Evolutionary conservation across 129 eudicot genomes (phyloP).

Genomic region (Helianthus tuberosus): DNA sequence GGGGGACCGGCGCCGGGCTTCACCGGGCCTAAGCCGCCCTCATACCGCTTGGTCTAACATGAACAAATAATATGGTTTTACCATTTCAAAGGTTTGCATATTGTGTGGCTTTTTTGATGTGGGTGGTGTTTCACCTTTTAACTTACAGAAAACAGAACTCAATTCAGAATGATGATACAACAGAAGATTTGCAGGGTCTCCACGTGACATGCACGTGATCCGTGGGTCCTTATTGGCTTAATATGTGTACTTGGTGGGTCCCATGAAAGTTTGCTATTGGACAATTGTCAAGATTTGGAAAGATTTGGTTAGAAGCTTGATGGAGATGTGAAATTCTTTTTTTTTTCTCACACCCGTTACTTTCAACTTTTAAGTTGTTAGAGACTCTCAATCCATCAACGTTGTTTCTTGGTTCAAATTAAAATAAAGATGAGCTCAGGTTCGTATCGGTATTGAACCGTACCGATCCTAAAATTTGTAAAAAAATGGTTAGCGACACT

Average conservation of each 20-base stretch:
- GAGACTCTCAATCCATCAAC: no score
- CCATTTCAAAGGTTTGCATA: constrained; percentile 49
- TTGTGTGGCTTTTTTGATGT: constrained; percentile 38
- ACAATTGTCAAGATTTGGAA: constrained; percentile 38
- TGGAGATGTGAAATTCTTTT: constrained; percentile 30
- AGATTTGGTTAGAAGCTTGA: constrained; percentile 33
- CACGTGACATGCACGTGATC: constrained; percentile 51
- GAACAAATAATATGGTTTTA: no score
- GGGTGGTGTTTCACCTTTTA: constrained; percentile 41
- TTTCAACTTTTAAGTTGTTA: no score
- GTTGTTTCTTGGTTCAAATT: no score
- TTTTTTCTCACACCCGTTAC: not conserved
- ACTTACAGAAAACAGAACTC: constrained; percentile 46
- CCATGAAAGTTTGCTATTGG: constrained; percentile 34
- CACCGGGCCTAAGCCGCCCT: no score
- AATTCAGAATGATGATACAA: constrained; percentile 33
- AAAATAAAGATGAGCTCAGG: no score
- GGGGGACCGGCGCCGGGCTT: no score
- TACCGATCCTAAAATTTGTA: no score
- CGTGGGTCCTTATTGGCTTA: constrained; percentile 22
- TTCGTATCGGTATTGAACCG: no score
- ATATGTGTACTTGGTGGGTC: constrained; percentile 45
- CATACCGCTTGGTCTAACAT: no score
- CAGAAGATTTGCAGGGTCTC: constrained; percentile 35
- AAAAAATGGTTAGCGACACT: no score